phyloP scores from a whole-genome alignment of 352 stramenopile species.

The Phytophthora syringae region DNA sequence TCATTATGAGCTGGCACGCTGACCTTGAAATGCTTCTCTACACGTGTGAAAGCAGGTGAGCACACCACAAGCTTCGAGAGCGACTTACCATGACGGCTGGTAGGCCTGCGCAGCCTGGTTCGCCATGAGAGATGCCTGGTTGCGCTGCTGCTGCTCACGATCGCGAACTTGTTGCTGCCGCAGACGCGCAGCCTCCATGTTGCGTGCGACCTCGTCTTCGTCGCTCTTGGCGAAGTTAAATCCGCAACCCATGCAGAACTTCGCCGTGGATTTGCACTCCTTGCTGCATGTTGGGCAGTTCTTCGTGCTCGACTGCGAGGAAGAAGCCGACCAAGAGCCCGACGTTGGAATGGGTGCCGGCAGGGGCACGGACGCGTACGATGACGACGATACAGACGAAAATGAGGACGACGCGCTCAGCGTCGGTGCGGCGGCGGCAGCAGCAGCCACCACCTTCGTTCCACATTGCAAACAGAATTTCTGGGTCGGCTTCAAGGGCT shows the following conservation, averaged over 20 bases:
- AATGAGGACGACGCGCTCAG: constrained; percentile 33
- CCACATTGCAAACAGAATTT: constrained; percentile 87
- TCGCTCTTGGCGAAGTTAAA: constrained; percentile 83
- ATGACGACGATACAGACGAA: constrained; percentile 31
- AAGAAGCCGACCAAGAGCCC: constrained; percentile 40
- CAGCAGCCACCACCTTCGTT: constrained; percentile 47
- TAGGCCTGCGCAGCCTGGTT: constrained; percentile 59
- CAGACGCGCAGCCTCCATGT: constrained; percentile 67
- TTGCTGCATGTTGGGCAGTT: constrained; percentile 70
- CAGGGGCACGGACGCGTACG: constrained; percentile 55
- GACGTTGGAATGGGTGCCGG: constrained; percentile 64
- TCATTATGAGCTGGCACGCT: constrained; percentile 9
- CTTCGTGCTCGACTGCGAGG: constrained; percentile 53
- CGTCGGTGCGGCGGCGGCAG: constrained; percentile 24
- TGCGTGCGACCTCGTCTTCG: constrained; percentile 79
- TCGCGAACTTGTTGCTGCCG: constrained; percentile 57
- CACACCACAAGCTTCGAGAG: not conserved
- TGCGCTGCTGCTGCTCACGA: constrained; percentile 65
- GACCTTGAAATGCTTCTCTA: constrained; percentile 26
- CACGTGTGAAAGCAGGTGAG: constrained; percentile 10
- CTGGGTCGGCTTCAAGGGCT: constrained; percentile 60
- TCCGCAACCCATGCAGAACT: constrained; percentile 84
- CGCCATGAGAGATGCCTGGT: constrained; percentile 72
- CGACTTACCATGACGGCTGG: constrained; percentile 43
- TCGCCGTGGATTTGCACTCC: constrained; percentile 77